phyloP scores from a whole-genome alignment of 148 eudicot species.

The Camellia japonica region DNA sequence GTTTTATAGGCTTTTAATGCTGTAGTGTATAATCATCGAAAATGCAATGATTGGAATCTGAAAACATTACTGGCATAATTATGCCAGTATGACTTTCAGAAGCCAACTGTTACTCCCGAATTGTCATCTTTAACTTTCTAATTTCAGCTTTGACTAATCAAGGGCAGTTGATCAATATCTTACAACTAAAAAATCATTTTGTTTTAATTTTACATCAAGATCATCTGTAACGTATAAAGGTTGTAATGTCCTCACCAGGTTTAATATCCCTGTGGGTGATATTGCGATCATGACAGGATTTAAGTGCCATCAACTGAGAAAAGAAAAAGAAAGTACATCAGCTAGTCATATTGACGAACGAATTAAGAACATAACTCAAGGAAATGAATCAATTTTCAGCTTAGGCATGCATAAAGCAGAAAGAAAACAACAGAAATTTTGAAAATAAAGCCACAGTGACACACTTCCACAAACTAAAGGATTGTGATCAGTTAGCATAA shows the following conservation, averaged over 20 bases:
- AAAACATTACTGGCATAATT: neutral
- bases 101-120: neutral
- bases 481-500: neutral
- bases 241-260: slow-evolving; percentile 70
- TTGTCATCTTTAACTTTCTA: neutral
- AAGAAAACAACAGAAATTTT: neutral
- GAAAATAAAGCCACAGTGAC: neutral
- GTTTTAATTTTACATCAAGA: neutral
- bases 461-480: neutral
- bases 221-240: neutral
- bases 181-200: neutral
- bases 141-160: neutral
- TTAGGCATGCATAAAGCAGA: slow-evolving; percentile 2
- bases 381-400: slow-evolving; percentile 4
- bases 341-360: neutral
- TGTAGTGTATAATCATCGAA: neutral
- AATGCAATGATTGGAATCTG: neutral
- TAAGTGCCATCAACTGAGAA: slow-evolving; percentile 79
- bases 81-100: neutral
- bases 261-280: slow-evolving; percentile 97
- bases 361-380: neutral
- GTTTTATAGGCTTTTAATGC: neutral
- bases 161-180: neutral
- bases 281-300: slow-evolving; percentile 92
- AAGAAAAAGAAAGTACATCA: slow-evolving; percentile 22